These are phyloP conservation scores for Mesembryanthemum crystallinum DNA, from an alignment of 148 eudicot species.

Conservation along the genomic window DNA sequence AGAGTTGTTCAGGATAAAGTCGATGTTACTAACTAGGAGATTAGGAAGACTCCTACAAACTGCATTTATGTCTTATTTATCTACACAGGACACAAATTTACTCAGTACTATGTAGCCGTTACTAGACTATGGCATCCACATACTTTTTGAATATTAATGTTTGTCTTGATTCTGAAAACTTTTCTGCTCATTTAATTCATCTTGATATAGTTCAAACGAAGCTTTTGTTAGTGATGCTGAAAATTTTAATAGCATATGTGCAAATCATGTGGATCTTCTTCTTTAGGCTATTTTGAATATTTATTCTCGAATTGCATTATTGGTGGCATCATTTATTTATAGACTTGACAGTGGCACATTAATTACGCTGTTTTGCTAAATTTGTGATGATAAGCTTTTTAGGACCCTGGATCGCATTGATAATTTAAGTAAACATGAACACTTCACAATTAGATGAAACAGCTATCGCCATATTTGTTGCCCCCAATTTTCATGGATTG, in stretches of 20 bases:
- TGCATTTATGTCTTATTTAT: background rate
- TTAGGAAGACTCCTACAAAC: background rate
- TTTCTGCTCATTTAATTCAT: background rate
- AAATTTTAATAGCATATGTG: background rate
- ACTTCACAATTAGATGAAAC: background rate
- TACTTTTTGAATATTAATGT: background rate
- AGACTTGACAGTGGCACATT: background rate
- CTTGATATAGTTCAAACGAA: background rate
- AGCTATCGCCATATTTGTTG: background rate
- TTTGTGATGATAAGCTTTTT: background rate
- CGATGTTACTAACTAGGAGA: constrained; percentile 8
- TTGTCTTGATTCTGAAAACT: background rate
- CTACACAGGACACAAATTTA: background rate
- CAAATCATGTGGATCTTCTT: background rate
- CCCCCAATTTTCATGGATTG: background rate
- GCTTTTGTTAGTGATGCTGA: background rate
- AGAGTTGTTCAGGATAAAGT: background rate
- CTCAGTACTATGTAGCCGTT: background rate
- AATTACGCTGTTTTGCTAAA: background rate
- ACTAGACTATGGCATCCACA: background rate
- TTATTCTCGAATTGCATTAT: background rate
- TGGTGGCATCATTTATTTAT: background rate
- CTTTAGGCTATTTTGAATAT: background rate
- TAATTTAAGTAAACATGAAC: background rate
- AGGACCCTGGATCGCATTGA: background rate